These are phyloP conservation scores for Talaromyces sp. DNA, from an alignment of 2,329 filamentous ascomycete genomes.

Conservation along the genomic window DNA sequence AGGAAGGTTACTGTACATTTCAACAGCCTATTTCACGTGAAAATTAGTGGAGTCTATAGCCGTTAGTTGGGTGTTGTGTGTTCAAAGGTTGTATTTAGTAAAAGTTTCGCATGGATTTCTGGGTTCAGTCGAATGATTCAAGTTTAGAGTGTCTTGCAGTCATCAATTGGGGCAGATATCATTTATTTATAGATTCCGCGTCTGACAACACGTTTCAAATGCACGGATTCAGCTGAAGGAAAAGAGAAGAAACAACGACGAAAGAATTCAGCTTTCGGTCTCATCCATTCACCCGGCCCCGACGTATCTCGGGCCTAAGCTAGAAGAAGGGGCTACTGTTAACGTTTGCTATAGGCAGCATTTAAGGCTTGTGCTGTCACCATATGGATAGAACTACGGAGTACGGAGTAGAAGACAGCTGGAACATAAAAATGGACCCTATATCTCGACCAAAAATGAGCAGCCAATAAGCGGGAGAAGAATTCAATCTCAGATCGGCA, in stretches of 20 bases:
- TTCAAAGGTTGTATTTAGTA: neutral
- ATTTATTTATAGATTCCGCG: neutral
- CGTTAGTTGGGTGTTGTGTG: neutral
- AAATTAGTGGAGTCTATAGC: neutral
- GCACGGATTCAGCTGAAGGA: neutral
- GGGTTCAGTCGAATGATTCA: neutral
- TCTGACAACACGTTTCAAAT: neutral
- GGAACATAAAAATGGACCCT: neutral
- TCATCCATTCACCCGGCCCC: neutral
- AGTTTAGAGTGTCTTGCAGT: neutral
- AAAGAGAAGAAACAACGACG: neutral
- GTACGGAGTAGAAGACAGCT: neutral
- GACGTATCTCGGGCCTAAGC: neutral
- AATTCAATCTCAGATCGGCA: neutral
- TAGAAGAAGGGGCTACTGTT: neutral
- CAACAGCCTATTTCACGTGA: neutral
- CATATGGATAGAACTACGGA: neutral
- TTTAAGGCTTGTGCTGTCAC: neutral
- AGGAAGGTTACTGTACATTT: neutral
- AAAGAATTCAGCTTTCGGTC: neutral
- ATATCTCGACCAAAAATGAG: neutral
- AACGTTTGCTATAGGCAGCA: neutral
- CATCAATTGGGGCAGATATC: neutral
- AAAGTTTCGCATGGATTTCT: neutral
- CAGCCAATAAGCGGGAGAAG: neutral